Percentiles rank a stretch among this genome's conserved stretches.
Evolutionary conservation across 768 basidiomycete genomes (phyloP).

Genomic region (Suillus discolor): DNA sequence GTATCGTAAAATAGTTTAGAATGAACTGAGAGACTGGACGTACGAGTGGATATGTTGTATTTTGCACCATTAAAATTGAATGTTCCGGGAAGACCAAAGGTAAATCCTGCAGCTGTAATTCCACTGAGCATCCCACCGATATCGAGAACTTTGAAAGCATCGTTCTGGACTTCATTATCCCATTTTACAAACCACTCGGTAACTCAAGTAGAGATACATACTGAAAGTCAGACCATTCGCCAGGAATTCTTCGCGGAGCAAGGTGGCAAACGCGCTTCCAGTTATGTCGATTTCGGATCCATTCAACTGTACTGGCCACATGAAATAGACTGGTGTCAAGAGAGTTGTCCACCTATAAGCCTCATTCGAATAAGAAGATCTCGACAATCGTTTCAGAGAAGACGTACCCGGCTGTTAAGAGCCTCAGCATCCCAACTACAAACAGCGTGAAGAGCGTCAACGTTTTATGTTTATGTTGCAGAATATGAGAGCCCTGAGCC

Average conservation of each 20-base stretch:
- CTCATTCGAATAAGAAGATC: neutral
- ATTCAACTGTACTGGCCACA: neutral
- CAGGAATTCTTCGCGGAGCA: slow-evolving; percentile 2
- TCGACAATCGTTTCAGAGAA: neutral
- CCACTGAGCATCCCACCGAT: slow-evolving; percentile 13
- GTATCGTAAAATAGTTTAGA: neutral
- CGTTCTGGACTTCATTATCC: neutral
- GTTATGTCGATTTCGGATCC: slow-evolving; percentile 15
- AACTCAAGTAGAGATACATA: neutral
- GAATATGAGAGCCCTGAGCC: slow-evolving; percentile 1
- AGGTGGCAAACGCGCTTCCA: slow-evolving; percentile 7
- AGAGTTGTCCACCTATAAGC: slow-evolving; percentile 17
- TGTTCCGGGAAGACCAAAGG: slow-evolving; percentile 12
- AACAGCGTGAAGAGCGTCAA: neutral
- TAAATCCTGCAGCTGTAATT: slow-evolving; percentile 9
- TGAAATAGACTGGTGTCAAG: slow-evolving; percentile 8
- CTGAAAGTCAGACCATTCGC: neutral
- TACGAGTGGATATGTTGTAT: slow-evolving; percentile 18
- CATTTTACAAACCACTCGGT: neutral
- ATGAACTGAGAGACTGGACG: neutral
- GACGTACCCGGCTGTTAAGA: slow-evolving; percentile 10
- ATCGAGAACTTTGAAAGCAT: slow-evolving; percentile 11
- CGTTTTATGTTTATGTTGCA: neutral
- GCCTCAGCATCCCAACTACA: slow-evolving; percentile 5
- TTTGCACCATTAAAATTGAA: slow-evolving; percentile 19